These are phyloP conservation scores for Cyclotella distinguenda DNA, from an alignment of 108 stramenopile species.

Conservation along the genomic window DNA sequence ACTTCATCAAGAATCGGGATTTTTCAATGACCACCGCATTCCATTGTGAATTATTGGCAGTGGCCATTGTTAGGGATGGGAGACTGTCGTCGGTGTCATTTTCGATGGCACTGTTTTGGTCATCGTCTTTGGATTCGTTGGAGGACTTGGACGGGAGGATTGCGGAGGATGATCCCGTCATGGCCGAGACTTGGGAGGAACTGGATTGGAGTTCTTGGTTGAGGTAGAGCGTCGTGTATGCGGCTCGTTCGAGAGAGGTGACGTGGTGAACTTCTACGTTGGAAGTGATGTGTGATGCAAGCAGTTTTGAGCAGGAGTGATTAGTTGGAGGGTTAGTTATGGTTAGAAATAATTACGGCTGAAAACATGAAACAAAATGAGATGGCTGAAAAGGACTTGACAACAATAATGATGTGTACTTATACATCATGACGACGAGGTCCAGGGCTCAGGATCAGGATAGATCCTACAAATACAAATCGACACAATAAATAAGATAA, in stretches of 20 bases:
- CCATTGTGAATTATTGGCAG: slow-evolving; percentile 1
- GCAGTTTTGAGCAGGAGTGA: too few species aligned
- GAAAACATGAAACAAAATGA: too few species aligned
- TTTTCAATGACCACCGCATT: slow-evolving; percentile 54
- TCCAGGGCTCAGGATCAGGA: too few species aligned
- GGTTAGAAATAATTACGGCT: too few species aligned
- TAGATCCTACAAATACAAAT: too few species aligned
- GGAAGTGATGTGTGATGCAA: background rate
- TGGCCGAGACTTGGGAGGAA: slow-evolving; percentile 54
- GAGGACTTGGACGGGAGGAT: slow-evolving; percentile 1
- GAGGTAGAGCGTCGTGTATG: slow-evolving; percentile 67
- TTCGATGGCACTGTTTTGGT: background rate
- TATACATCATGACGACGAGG: too few species aligned
- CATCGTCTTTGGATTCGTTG: slow-evolving; percentile 5
- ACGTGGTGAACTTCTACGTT: slow-evolving; percentile 41
- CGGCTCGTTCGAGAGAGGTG: slow-evolving; percentile 76
- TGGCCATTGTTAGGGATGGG: background rate
- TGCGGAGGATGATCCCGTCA: slow-evolving; percentile 37
- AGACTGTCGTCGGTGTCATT: background rate
- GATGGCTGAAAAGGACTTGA: too few species aligned
- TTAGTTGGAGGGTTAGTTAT: too few species aligned
- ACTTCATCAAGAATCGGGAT: slow-evolving; percentile 78
- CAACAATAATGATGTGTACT: too few species aligned
- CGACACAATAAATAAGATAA: too few species aligned
- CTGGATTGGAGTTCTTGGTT: slow-evolving; percentile 67